phyloP scores from a whole-genome alignment of 805 yeast species.

The Debaryomyces hansenii region DNA sequence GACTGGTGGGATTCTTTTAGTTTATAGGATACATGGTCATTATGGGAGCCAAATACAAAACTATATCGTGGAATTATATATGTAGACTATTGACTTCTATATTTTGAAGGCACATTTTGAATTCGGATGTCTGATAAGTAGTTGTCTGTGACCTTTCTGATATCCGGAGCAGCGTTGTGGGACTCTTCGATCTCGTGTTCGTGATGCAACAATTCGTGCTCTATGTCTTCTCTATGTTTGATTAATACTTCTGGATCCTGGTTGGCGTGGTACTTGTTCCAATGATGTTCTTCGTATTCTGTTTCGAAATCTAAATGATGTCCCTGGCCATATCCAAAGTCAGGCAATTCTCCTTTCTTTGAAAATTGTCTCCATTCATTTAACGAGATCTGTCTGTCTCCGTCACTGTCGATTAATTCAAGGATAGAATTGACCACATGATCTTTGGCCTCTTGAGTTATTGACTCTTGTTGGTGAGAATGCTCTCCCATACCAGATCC shows the following conservation, averaged over 20 bases:
- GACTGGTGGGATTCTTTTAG: no score
- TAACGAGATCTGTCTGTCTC: constrained; percentile 61
- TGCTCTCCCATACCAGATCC: constrained; percentile 84
- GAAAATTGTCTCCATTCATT: constrained; percentile 72
- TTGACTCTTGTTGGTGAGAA: constrained; percentile 48
- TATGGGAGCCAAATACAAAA: neutral
- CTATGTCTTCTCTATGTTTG: constrained; percentile 86
- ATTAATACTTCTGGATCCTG: constrained; percentile 78
- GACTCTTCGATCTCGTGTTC: constrained; percentile 77
- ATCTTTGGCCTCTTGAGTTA: constrained; percentile 54
- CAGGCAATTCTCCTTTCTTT: constrained; percentile 72
- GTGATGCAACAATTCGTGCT: constrained; percentile 82
- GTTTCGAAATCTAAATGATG: constrained; percentile 92
- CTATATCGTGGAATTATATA: neutral
- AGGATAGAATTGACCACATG: constrained; percentile 58
- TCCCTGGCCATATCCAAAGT: constrained; percentile 90
- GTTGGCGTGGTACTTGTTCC: constrained; percentile 77
- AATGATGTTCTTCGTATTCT: constrained; percentile 93
- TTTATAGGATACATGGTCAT: no score
- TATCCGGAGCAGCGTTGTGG: constrained; percentile 27
- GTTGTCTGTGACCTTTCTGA: constrained; percentile 28
- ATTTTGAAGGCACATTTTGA: constrained; percentile 34
- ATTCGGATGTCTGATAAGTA: constrained; percentile 29
- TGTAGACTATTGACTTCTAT: constrained; percentile 10
- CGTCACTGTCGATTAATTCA: constrained; percentile 60